Conservation (phyloP, 179 eudicot genomes). For the Nepenthes alata region DNA sequence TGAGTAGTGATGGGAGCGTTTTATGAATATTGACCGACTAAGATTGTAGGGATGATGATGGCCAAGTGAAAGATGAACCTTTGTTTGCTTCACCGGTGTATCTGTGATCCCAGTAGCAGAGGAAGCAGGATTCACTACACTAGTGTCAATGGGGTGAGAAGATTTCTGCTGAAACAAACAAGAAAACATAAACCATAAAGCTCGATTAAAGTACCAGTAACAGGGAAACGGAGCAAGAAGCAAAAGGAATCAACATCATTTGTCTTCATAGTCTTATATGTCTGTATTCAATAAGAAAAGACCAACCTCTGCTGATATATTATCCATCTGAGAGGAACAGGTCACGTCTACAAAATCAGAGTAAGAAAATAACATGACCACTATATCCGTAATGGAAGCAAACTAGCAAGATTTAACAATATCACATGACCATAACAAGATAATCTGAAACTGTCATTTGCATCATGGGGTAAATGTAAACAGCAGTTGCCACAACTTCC, state of each 20-base stretch:
- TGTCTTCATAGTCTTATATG: neutral
- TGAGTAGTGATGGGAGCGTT: conserved; percentile 44
- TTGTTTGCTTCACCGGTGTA: conserved; percentile 25
- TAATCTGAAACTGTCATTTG: too few species aligned
- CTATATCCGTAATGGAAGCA: too few species aligned
- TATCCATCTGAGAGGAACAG: conserved; percentile 22
- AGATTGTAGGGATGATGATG: conserved; percentile 30
- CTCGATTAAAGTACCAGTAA: neutral
- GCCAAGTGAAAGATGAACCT: conserved; percentile 23
- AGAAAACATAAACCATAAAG: conserved; percentile 1
- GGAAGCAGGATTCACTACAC: conserved; percentile 20
- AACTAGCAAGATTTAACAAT: too few species aligned
- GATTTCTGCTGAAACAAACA: conserved; percentile 9
- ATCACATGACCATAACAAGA: too few species aligned
- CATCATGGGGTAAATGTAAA: too few species aligned
- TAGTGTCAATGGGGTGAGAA: conserved; percentile 26
- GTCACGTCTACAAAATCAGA: conserved; percentile 8
- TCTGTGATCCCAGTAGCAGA: conserved; percentile 34
- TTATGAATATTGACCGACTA: conserved; percentile 31
- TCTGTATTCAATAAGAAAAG: conserved; percentile 2
- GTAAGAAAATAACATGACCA: neutral
- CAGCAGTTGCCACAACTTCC: too few species aligned
- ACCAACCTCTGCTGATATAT: conserved; percentile 20
- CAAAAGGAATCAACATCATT: neutral
- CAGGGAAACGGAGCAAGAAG: neutral